Evolutionary conservation across 257 asterid species (phyloP), one percentile per base, ranked within the genome.

Genomic region (Sherardia arvensis): DNA sequence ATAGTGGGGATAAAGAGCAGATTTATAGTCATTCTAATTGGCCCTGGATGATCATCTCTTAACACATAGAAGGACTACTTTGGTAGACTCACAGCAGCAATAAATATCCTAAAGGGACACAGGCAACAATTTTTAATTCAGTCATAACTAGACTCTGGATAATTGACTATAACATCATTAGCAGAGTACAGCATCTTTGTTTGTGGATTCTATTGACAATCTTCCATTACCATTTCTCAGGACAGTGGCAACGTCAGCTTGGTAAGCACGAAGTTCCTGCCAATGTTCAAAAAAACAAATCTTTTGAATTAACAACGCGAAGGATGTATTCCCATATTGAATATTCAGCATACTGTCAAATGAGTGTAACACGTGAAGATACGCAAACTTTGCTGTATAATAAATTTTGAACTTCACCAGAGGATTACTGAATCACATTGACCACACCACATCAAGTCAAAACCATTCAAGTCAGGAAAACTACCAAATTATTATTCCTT

Each of bases 161-260:
- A 3, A 53, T 58, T 66, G 12, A 36, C 43, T n/a, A 60, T 25
- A 30, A 15, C 12, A 27, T 8, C 3, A 5, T n/a, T 61, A 47
- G 12, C 18, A 34, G 56, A 21, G 56, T 17, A 21, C 29, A 65
- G 54, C 36, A 48, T 59, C 20, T 26, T 54, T 29, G 33, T 26
- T 54, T 29, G 33, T 4, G 23, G 28, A 8, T 54, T 32, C 21
- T n/a, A 3, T 23, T 40, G 21, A 27, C 26, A 59, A 59, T 67
- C 45, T 40, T 53, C 29, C 34, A 51, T 77, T 82, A 92, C 99
- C 99, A 73, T 90, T 89, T 74, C 99, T 76, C 64, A 90, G 63
- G 80, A 90, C 97, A 69, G 99, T 89, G 65, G 99, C 99, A 61
- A 87, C 84, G 66, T 90, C 99, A 81, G 99, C 99, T 87, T 93